These are phyloP conservation scores for Lipomyces orientalis DNA, from an alignment of 805 yeast genomes.

Conservation along the genomic window DNA sequence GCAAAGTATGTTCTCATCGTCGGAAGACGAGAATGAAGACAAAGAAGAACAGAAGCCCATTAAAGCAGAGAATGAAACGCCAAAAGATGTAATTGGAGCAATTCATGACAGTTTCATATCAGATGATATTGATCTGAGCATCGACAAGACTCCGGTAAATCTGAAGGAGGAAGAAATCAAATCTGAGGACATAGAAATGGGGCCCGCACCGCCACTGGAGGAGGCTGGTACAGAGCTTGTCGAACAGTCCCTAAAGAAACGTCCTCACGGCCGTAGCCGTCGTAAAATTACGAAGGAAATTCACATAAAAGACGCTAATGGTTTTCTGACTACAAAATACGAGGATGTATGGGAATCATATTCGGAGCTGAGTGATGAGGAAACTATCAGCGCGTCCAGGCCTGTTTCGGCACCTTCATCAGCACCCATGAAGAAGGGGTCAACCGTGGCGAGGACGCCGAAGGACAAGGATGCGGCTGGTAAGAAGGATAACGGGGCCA, in stretches of 20 bases:
- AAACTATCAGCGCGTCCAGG: constrained; percentile 3
- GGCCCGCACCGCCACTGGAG: constrained; percentile 4
- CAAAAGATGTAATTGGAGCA: background rate
- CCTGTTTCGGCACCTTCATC: constrained; percentile 1
- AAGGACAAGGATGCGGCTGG: background rate
- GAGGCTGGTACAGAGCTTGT: background rate
- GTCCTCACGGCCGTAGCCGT: constrained; percentile 13
- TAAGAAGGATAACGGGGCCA: constrained; percentile 9
- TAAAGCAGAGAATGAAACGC: background rate
- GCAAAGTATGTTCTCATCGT: constrained; percentile 17
- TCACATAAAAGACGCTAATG: constrained; percentile 21
- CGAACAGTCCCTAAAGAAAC: background rate
- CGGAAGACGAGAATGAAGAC: constrained; percentile 16
- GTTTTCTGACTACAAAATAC: constrained; percentile 16
- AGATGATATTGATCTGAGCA: constrained; percentile 4
- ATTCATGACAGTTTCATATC: background rate
- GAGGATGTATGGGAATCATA: constrained; percentile 23
- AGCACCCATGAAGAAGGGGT: background rate
- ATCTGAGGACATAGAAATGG: constrained; percentile 2
- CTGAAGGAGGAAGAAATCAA: background rate
- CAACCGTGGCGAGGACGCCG: constrained; percentile 8
- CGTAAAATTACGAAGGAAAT: constrained; percentile 23
- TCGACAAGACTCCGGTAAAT: background rate
- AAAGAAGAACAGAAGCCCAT: constrained; percentile 10
- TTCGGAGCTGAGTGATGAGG: constrained; percentile 26